Conservation (phyloP, 257 asterid genomes). For the Prunella vulgaris region DNA sequence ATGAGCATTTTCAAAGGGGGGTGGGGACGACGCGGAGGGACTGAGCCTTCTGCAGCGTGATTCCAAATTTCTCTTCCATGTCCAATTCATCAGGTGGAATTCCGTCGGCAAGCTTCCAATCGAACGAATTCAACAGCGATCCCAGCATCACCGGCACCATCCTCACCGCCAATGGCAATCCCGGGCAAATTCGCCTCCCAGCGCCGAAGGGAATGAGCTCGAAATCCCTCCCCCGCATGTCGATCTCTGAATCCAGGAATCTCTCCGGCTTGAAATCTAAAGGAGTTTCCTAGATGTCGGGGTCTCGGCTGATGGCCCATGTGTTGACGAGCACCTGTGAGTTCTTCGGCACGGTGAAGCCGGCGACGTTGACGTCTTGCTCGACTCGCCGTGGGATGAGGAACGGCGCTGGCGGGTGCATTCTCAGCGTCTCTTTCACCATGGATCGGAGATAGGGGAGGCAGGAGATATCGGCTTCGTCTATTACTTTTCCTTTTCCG, state of each 20-base stretch:
- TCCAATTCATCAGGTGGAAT: slow-evolving; percentile 34
- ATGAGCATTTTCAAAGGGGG: no score
- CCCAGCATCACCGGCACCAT: slow-evolving; percentile 62
- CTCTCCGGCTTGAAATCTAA: slow-evolving; percentile 62
- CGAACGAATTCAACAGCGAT: slow-evolving; percentile 51
- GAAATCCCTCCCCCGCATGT: slow-evolving; percentile 52
- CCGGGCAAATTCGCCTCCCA: slow-evolving; percentile 77
- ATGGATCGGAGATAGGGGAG: slow-evolving; percentile 56
- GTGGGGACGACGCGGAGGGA: slow-evolving; percentile 49
- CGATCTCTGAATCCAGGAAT: slow-evolving; percentile 41
- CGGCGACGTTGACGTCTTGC: slow-evolving; percentile 39
- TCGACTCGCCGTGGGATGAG: slow-evolving; percentile 54
- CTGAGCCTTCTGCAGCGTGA: slow-evolving; percentile 48
- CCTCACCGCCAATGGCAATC: slow-evolving; percentile 47
- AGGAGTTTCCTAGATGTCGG: slow-evolving; percentile 46
- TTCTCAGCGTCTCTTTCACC: slow-evolving; percentile 56
- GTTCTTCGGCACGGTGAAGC: slow-evolving; percentile 46
- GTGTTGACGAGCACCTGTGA: slow-evolving; percentile 49
- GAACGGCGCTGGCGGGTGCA: slow-evolving; percentile 74
- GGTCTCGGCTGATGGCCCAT: slow-evolving; percentile 72
- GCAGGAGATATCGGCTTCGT: slow-evolving; percentile 42
- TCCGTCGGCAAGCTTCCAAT: slow-evolving; percentile 53
- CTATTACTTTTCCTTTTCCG: slow-evolving; percentile 42
- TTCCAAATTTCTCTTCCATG: slow-evolving; percentile 68
- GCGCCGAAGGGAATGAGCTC: slow-evolving; percentile 77